Evolutionary conservation across 208 protist species (phyloP).

Genomic region (Histomonas meleagridis): DNA sequence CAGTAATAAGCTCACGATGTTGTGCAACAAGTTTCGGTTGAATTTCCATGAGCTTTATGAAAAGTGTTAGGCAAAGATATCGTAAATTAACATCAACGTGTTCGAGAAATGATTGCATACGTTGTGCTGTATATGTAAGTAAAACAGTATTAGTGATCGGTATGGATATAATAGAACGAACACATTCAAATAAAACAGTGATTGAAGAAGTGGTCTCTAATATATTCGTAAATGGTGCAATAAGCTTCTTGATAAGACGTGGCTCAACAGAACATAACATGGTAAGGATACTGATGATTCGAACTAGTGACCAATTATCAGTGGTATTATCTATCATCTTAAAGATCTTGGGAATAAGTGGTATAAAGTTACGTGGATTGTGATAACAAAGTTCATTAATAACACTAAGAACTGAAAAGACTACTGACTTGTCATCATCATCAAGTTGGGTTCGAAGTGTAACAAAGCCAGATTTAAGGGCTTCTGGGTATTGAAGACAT

Average conservation of each 20-base stretch:
- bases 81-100: neutral
- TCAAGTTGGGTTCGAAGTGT: neutral
- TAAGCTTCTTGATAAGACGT: neutral
- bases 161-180: neutral
- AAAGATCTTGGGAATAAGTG: neutral
- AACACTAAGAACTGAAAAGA: neutral
- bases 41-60: slow-evolving; percentile 4
- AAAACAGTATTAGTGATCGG: neutral
- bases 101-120: neutral
- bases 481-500: neutral
- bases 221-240: neutral
- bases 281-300: neutral
- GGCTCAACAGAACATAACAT: neutral
- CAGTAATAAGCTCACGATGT: neutral
- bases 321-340: neutral
- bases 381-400: slow-evolving; percentile 5
- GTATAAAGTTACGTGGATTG: neutral
- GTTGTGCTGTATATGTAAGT: neutral
- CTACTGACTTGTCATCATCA: neutral
- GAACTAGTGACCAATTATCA: neutral
- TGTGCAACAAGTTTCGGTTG: slow-evolving; percentile 1
- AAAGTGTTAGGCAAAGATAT: neutral
- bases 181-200: slow-evolving; percentile 21
- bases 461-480: neutral
- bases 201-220: neutral